These are phyloP conservation scores for Dioszegia aurantiaca DNA, from an alignment of 768 basidiomycete genomes.

Conservation along the genomic window DNA sequence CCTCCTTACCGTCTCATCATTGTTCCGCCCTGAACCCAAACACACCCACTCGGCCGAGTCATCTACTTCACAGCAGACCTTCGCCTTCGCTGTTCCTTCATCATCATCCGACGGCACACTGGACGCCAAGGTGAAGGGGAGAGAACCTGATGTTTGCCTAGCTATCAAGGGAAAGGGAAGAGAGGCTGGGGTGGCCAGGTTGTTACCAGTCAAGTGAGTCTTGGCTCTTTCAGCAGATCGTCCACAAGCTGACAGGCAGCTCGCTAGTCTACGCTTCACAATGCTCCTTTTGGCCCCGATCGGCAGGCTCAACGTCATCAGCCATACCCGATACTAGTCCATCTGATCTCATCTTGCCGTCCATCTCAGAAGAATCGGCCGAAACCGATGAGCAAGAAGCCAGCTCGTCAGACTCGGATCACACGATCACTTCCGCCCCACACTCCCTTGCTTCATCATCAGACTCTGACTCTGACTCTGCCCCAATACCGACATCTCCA, in stretches of 20 bases:
- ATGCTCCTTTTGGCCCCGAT: slow-evolving; percentile 19
- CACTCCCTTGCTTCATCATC: background rate
- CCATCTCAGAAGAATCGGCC: slow-evolving; percentile 7
- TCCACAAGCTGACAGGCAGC: slow-evolving; percentile 10
- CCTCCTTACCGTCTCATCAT: slow-evolving; percentile 16
- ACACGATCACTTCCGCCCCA: background rate
- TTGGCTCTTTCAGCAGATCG: no score
- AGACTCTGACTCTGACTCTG: background rate
- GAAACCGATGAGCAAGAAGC: background rate
- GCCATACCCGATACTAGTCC: background rate
- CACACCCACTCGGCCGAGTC: background rate
- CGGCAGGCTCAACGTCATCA: background rate
- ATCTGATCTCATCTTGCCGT: background rate
- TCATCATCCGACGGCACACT: background rate
- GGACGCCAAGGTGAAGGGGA: slow-evolving; percentile 13
- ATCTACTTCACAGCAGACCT: background rate
- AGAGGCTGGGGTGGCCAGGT: background rate
- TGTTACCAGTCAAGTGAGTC: slow-evolving; percentile 19
- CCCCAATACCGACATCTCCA: no score
- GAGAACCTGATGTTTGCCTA: slow-evolving; percentile 22
- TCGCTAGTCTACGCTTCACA: slow-evolving; percentile 25
- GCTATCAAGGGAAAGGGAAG: slow-evolving; percentile 16
- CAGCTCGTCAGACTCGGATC: slow-evolving; percentile 2
- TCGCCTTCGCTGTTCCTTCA: slow-evolving; percentile 18
- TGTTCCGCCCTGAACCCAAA: slow-evolving; percentile 14